These are phyloP conservation scores for Turritis glabra DNA, from an alignment of 345 rosid species.

Conservation along the genomic window DNA sequence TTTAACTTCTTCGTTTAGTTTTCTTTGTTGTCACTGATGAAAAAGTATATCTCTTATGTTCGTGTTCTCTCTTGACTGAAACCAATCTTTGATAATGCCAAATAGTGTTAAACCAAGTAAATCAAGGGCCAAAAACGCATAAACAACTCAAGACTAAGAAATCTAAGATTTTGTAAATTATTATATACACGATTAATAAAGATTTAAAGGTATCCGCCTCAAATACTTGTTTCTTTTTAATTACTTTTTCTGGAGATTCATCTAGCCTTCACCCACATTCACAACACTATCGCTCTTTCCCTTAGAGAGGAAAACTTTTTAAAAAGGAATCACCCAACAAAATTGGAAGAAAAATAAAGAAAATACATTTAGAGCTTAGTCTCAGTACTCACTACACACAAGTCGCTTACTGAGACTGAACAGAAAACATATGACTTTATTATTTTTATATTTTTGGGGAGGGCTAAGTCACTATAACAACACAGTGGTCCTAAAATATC, in stretches of 20 bases:
- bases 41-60: conserved; percentile 1
- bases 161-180: neutral
- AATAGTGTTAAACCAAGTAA: neutral
- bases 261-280: too few relatives aligned
- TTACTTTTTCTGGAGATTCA: too few relatives aligned
- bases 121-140: neutral
- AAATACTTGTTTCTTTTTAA: too few relatives aligned
- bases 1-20: conserved; percentile 14
- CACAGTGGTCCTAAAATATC: conserved; percentile 8
- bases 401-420: neutral
- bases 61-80: neutral
- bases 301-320: neutral
- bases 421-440: neutral
- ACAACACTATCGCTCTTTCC: neutral
- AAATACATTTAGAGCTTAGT: neutral
- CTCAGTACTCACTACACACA: neutral
- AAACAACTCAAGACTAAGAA: neutral
- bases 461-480: neutral
- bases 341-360: neutral
- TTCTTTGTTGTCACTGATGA: conserved; percentile 16
- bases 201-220: too few relatives aligned
- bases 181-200: neutral
- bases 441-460: neutral
- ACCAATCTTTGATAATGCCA: neutral
- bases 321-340: neutral